Evolutionary conservation across 2,329 filamentous ascomycete species (phyloP).

Genomic region (Alternaria solani): DNA sequence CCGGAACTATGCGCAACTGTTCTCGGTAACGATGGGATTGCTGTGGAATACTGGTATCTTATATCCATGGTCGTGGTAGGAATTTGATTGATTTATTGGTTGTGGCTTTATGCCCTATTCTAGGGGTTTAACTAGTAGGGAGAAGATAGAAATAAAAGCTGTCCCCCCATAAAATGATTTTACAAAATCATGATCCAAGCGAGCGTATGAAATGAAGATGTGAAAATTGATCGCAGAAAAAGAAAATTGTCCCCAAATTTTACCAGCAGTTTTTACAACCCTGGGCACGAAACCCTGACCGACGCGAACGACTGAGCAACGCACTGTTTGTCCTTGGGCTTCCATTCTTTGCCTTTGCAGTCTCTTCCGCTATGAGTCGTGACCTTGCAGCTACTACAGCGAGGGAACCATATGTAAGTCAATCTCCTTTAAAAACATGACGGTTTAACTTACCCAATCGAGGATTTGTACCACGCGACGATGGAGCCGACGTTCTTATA

Average conservation of each 20-base stretch:
- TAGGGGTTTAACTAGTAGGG: not conserved
- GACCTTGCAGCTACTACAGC: not conserved
- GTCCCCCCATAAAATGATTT: not conserved
- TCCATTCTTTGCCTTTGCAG: not conserved
- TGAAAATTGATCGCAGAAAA: too few relatives aligned
- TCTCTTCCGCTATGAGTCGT: conserved; percentile 2
- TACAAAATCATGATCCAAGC: too few relatives aligned
- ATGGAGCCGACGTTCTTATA: conserved; percentile 1
- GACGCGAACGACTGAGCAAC: not conserved
- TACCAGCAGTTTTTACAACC: not conserved
- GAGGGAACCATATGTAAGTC: not conserved
- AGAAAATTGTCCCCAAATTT: not conserved
- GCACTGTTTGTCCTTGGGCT: not conserved
- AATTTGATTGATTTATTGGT: not conserved
- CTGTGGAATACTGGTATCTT: not conserved
- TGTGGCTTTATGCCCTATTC: too few relatives aligned
- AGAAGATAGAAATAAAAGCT: not conserved
- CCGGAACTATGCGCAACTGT: not conserved
- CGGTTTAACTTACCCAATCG: not conserved
- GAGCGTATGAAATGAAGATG: too few relatives aligned
- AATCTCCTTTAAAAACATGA: not conserved
- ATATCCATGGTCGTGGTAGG: not conserved
- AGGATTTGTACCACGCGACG: conserved; percentile 9
- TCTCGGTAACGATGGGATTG: not conserved
- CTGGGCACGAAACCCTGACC: not conserved